Conservation (phyloP, 768 basidiomycete species). For the Mycena filopes region DNA sequence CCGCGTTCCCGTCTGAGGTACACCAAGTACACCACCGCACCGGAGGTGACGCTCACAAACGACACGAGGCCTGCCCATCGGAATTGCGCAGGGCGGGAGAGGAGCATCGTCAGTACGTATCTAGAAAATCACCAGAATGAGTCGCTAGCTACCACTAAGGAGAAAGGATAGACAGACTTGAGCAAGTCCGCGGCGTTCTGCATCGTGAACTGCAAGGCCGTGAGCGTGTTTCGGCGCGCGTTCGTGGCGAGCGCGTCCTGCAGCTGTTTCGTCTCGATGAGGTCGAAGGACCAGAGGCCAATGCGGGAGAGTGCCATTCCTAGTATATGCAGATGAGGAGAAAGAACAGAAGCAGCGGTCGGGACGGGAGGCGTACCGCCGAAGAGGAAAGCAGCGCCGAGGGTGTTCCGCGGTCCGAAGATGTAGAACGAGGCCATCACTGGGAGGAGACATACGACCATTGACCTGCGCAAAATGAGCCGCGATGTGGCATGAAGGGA, state of each 20-base stretch:
- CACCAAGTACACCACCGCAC: conserved; percentile 42
- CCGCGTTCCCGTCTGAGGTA: conserved; percentile 46
- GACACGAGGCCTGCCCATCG: conserved; percentile 37
- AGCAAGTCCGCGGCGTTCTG: conserved; percentile 46
- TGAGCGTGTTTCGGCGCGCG: conserved; percentile 56
- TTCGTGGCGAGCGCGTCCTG: conserved; percentile 56
- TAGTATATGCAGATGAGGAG: conserved; percentile 11
- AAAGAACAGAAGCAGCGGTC: neutral
- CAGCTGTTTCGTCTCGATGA: conserved; percentile 60
- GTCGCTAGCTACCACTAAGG: neutral
- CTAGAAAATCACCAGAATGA: neutral
- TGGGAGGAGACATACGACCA: conserved; percentile 56
- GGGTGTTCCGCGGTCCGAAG: conserved; percentile 30
- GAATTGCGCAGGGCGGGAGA: conserved; percentile 36
- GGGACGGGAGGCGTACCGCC: conserved; percentile 48
- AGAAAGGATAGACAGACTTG: conserved; percentile 34
- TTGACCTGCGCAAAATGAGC: conserved; percentile 52
- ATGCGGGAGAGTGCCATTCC: conserved; percentile 60
- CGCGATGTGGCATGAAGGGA: neutral
- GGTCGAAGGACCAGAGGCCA: conserved; percentile 65
- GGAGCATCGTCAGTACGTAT: conserved; percentile 35
- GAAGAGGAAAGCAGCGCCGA: conserved; percentile 54
- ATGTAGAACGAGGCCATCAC: conserved; percentile 54
- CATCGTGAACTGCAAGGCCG: conserved; percentile 49
- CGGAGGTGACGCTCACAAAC: conserved; percentile 42